phyloP scores from a whole-genome alignment of 129 eudicot genomes.

The Flaveria robusta region DNA sequence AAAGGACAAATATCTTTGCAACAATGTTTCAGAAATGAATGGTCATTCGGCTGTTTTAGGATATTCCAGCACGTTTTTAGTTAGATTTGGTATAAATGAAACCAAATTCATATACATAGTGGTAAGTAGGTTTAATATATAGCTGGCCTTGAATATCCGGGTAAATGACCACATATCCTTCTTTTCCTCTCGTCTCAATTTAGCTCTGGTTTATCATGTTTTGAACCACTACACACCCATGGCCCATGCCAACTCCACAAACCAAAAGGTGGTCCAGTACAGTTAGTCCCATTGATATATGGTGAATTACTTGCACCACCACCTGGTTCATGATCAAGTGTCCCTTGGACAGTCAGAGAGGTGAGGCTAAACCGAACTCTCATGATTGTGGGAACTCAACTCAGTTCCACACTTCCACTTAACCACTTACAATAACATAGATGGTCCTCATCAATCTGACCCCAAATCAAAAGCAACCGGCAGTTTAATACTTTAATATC shows the following conservation, averaged over 20 bases:
- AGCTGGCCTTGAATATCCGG: neutral
- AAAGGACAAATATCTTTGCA: neutral
- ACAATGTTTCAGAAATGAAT: too few species aligned
- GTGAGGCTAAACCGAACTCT: neutral
- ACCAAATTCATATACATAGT: neutral
- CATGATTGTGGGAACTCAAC: constrained; percentile 37
- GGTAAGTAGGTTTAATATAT: neutral
- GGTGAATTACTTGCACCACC: constrained; percentile 22
- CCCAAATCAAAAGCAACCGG: constrained; percentile 15
- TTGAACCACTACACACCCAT: neutral
- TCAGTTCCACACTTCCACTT: constrained; percentile 11
- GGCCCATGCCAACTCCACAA: constrained; percentile 17
- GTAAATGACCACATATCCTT: neutral
- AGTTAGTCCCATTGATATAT: constrained; percentile 10
- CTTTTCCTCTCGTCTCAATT: neutral
- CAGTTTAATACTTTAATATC: neutral
- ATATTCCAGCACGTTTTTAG: too few species aligned
- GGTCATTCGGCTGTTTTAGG: too few species aligned
- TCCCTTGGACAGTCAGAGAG: constrained; percentile 2
- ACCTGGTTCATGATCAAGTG: constrained; percentile 36
- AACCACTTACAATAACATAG: neutral
- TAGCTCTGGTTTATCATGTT: neutral
- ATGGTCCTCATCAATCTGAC: constrained; percentile 20
- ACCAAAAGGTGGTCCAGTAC: constrained; percentile 12
- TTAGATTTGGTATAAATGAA: too few species aligned